Percentiles rank a stretch among this genome's conserved stretches.
These are phyloP conservation scores for Globisporangium viniferum DNA, from an alignment of 352 stramenopile genomes.

Conservation along the genomic window DNA sequence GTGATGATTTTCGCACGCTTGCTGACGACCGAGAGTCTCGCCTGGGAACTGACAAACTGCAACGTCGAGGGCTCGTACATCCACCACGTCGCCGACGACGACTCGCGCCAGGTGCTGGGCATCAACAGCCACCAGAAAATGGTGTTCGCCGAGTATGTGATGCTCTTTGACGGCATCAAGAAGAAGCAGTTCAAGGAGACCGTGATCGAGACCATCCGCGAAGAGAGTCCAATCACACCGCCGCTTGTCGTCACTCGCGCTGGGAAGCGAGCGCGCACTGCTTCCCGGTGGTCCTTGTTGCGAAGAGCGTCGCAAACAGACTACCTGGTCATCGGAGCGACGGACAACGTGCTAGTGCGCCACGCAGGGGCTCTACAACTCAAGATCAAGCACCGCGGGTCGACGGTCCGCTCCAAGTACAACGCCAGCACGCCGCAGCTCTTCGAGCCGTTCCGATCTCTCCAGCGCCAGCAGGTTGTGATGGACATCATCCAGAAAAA, in stretches of 20 bases:
- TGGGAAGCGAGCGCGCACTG: slow-evolving; percentile 23
- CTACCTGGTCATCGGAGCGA: slow-evolving; percentile 61
- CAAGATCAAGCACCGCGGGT: slow-evolving; percentile 72
- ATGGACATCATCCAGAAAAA: slow-evolving; percentile 74
- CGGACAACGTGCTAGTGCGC: slow-evolving; percentile 49
- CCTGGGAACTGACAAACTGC: slow-evolving; percentile 52
- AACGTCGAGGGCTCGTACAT: slow-evolving; percentile 76
- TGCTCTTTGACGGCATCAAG: slow-evolving; percentile 64
- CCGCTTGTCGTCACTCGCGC: slow-evolving; percentile 45
- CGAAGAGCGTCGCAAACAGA: slow-evolving; percentile 24
- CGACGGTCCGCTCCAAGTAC: slow-evolving; percentile 54
- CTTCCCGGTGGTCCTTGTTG: slow-evolving; percentile 5
- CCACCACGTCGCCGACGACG: slow-evolving; percentile 49
- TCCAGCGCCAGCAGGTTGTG: slow-evolving; percentile 76
- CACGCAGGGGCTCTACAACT: slow-evolving; percentile 62
- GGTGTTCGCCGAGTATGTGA: slow-evolving; percentile 52
- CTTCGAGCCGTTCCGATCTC: slow-evolving; percentile 71
- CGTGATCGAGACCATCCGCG: slow-evolving; percentile 62
- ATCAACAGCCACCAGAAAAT: slow-evolving; percentile 22
- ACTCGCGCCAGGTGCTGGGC: slow-evolving; percentile 27
- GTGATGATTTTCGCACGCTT: slow-evolving; percentile 31
- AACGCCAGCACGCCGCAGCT: slow-evolving; percentile 29
- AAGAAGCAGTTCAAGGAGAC: slow-evolving; percentile 72
- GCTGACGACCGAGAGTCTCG: slow-evolving; percentile 39
- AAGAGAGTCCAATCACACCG: slow-evolving; percentile 58